A percentile compares a stretch with the other conserved stretches of the same genome.
Conservation (phyloP, 805 yeast genomes). For the Pichia rugopelliculosa region DNA sequence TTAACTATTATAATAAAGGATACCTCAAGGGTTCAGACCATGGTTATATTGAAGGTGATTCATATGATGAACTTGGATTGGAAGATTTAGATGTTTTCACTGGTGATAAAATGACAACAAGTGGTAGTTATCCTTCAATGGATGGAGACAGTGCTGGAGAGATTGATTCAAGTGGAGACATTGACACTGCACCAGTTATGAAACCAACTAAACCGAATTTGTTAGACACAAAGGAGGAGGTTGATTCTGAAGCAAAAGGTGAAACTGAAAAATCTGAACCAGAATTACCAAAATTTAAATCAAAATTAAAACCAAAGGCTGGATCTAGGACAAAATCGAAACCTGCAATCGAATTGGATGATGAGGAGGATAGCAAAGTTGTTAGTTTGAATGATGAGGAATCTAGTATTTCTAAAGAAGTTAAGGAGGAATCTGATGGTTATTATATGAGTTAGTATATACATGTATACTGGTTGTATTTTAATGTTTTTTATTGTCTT, state of each 20-base stretch:
- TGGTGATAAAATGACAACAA: neutral
- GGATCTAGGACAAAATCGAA: neutral
- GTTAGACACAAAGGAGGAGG: too few relatives aligned
- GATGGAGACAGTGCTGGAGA: constrained; percentile 1
- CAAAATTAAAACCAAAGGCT: neutral
- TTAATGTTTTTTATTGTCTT: neutral
- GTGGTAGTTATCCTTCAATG: neutral
- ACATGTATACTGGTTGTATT: neutral
- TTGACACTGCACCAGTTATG: neutral
- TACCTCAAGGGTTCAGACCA: constrained; percentile 18
- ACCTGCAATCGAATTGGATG: neutral
- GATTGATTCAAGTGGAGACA: neutral
- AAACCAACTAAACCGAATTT: neutral
- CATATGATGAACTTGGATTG: constrained; percentile 25
- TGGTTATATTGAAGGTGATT: constrained; percentile 27
- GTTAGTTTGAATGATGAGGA: constrained; percentile 5
- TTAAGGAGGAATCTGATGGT: constrained; percentile 4
- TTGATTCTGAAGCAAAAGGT: neutral
- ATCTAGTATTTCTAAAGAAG: neutral
- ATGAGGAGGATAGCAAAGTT: neutral
- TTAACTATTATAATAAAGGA: constrained; percentile 31
- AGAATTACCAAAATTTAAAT: neutral
- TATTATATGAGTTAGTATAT: neutral
- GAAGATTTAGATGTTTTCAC: constrained; percentile 15
- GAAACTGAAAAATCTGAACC: neutral